Evolutionary conservation across 192 early-diverging fungal species (phyloP), one percentile per base, ranked within the genome.

Genomic region (Podila epigama): DNA sequence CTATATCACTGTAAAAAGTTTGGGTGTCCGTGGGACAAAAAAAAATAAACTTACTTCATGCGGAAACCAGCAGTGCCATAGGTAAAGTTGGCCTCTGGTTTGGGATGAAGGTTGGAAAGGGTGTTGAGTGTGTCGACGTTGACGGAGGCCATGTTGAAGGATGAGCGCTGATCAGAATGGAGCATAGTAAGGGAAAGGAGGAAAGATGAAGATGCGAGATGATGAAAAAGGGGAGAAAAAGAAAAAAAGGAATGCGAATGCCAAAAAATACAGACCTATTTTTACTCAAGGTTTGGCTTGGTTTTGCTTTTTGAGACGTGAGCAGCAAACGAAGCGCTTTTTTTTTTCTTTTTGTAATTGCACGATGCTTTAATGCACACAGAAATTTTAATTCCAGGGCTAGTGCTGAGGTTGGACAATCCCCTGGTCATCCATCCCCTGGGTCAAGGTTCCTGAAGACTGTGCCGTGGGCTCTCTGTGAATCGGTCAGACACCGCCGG

Each of bases 31-130:
- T 29, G n/a, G n/a, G 54, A 44, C 8, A n/a, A 59, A 61, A 22
- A 28, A 10, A 15, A 5, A 33, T 51, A 36, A 42, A 86, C 89
- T 79, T 80, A 92, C 91, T 91, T 91, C 85, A 92, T 95, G 64
- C 98, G 92, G 89, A 99, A 97, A 18, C 98, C 98, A 12, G 98
- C 98, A 0, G 98, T 99, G 62, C 98, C 98, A 81, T 99, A 98
- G 20, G 88, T 85, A 72, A 88, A 96, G 54, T 77, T 80, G 35
- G 51, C 77, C 58, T 68, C 63, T 10, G 89, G 89, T 77, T 92
- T 92, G 55, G 93, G 94, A 77, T 95, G 88, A 79, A 88, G 83
- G 80, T 78, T 75, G 22, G 91, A 86, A 62, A 85, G 84, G n/a
- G 51, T 35, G 44, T 64, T 79, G 54, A 83, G 68, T 60, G 62